A percentile compares a stretch with the other conserved stretches of the same genome.
Conservation (phyloP, 2,329 filamentous ascomycete species). For the Pseudofabraea citricarpa region DNA sequence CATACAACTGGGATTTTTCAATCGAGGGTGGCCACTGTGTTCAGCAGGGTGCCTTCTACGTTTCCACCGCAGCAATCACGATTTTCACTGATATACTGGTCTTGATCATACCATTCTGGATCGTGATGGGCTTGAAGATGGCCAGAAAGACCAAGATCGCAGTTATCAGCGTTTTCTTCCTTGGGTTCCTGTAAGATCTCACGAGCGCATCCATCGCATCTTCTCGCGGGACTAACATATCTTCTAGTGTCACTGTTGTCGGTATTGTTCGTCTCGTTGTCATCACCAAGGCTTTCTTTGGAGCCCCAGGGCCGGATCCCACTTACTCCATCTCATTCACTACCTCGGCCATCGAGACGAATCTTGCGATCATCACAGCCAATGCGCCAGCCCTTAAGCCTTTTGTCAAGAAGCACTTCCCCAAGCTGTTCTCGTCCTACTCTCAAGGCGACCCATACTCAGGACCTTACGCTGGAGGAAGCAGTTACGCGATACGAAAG, state of each 20-base stretch:
- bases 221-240: background rate
- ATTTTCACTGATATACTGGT: slow-evolving; percentile 66
- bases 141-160: slow-evolving; percentile 62
- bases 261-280: slow-evolving; percentile 4
- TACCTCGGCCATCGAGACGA: slow-evolving; percentile 25
- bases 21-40: slow-evolving; percentile 42
- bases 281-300: slow-evolving; percentile 3
- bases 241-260: slow-evolving; percentile 6
- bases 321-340: slow-evolving; percentile 12
- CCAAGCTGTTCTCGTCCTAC: slow-evolving; percentile 3
- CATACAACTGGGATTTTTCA: slow-evolving; percentile 9
- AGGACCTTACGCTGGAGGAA: background rate
- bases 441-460: background rate
- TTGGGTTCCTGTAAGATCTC: slow-evolving; percentile 55
- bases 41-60: slow-evolving; percentile 59
- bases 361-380: slow-evolving; percentile 38
- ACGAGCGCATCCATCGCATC: background rate
- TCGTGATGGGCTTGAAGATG: slow-evolving; percentile 57
- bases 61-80: slow-evolving; percentile 62
- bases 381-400: slow-evolving; percentile 62
- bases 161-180: slow-evolving; percentile 54
- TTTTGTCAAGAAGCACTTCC: slow-evolving; percentile 29
- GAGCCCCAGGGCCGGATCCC: background rate
- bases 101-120: slow-evolving; percentile 59
- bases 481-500: background rate